Evolutionary conservation across 2,329 filamentous ascomycete species (phyloP).

Genomic region (Nemania bipapillata): DNA sequence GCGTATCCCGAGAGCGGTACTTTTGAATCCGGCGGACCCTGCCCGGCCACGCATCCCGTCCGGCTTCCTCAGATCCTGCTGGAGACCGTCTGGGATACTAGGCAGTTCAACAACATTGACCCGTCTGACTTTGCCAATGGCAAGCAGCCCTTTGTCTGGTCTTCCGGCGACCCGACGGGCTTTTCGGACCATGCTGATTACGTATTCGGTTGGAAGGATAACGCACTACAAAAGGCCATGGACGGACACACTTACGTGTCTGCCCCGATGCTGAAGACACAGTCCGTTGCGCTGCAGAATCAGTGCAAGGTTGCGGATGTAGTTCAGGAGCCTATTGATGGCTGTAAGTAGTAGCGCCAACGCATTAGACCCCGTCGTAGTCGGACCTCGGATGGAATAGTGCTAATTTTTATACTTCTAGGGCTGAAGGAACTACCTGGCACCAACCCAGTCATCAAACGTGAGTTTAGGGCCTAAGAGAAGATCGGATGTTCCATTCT

Average conservation of each 20-base stretch:
- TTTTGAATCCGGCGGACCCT: constrained; percentile 58
- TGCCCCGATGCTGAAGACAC: constrained; percentile 46
- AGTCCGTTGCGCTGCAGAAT: constrained; percentile 44
- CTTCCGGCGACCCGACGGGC: constrained; percentile 52
- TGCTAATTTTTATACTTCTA: constrained; percentile 31
- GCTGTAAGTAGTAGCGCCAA: constrained; percentile 41
- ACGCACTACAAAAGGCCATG: constrained; percentile 56
- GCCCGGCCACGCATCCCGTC: constrained; percentile 57
- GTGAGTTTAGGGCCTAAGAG: constrained; percentile 29
- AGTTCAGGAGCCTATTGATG: constrained; percentile 45
- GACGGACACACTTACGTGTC: constrained; percentile 52
- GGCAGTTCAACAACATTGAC: constrained; percentile 42
- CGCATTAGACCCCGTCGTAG: not conserved
- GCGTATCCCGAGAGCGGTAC: constrained; percentile 57
- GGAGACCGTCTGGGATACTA: constrained; percentile 52
- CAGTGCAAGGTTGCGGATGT: constrained; percentile 47
- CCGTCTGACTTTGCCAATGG: constrained; percentile 44
- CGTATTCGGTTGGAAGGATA: constrained; percentile 58
- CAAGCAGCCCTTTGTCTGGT: constrained; percentile 55
- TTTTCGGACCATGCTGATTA: constrained; percentile 57
- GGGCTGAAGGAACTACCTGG: constrained; percentile 45
- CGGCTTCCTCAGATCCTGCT: constrained; percentile 57
- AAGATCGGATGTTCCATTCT: not conserved
- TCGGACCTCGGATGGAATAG: not conserved
- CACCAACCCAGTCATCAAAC: constrained; percentile 31